Evolutionary conservation across 2,329 filamentous ascomycete species (phyloP), one percentile per base, ranked within the genome.

Genomic region (Fusarium agapanthi): DNA sequence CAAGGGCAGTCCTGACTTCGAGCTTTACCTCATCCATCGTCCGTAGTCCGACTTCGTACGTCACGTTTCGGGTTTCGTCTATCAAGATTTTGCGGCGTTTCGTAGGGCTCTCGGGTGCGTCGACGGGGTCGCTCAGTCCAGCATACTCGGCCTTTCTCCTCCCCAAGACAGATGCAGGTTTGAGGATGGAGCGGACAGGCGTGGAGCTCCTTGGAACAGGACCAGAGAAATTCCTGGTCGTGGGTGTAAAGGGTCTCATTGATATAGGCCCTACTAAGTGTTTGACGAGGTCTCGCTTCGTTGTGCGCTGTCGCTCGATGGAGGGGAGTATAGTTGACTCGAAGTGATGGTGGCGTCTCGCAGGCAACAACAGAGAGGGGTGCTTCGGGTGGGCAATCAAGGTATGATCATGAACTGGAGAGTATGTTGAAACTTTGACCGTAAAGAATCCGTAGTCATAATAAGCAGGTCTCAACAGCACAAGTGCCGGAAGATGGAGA

Each of bases 51-150:
- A 90, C 85, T 73, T 88, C 87, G 79, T 88, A 86, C 12, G 89
- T 86, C 65, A 86, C 83, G 77, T 88, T 89, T 75, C 86, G 84
- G 26, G 87, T 85, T 68, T 90, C 84, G 81, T 90, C 88, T 71
- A 90, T 90, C 51, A 88, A 82, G 54, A 90, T 88, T 75, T 86
- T 89, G 67, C 86, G 86, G 41, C 87, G 85, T 77, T 90, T 90
- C 38, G 79, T 83, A 7, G 85, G 86, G 71, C 82, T 87, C 56
- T 84, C 82, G 20, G 80, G 78, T 18, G 78, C 71, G 30, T 83
- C 81, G 37, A 81, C 77, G 41, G 81, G 77, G 65, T 85, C 82
- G 61, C 83, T 83, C 44, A 82, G 77, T 38, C 80, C 81, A 65
- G 83, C 83, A 75, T 88, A 81, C 65, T 84, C 82, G 64, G 81